Percentiles rank a stretch among this genome's conserved stretches.
Conservation (phyloP, 208 protist genomes). For the Acanthamoeba divionensis region DNA sequence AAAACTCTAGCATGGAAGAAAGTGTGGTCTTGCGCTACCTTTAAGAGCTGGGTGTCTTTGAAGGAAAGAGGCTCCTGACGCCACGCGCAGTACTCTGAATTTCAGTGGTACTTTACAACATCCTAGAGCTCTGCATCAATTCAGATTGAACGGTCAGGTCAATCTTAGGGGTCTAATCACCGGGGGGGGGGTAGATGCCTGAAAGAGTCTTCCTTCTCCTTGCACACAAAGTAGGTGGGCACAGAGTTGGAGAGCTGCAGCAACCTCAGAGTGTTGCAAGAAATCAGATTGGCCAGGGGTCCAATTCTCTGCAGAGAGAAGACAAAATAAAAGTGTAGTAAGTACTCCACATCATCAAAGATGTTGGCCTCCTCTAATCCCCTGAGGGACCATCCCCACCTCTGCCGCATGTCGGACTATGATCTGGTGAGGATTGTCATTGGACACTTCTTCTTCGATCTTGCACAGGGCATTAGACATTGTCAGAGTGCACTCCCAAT, state of each 20-base stretch:
- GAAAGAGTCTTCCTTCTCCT: constrained; percentile 38
- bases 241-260: constrained; percentile 53
- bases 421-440: too few species aligned
- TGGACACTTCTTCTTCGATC: too few species aligned
- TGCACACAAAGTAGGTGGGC: constrained; percentile 54
- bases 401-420: too few species aligned
- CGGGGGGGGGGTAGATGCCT: neutral
- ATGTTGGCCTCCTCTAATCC: too few species aligned
- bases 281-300: constrained; percentile 37
- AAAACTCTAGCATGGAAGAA: neutral
- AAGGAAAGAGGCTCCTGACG: constrained; percentile 63
- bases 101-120: constrained; percentile 68
- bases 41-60: constrained; percentile 56
- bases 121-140: neutral
- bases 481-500: too few species aligned
- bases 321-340: too few species aligned
- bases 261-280: constrained; percentile 55
- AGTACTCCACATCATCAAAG: too few species aligned
- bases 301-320: constrained; percentile 7
- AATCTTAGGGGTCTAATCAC: neutral
- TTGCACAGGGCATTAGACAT: too few species aligned
- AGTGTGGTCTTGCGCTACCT: neutral
- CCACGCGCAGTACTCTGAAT: constrained; percentile 62
- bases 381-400: too few species aligned
- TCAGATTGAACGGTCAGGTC: neutral